phyloP scores from a whole-genome alignment of 225 moss, liverwort and hornwort species.

The Antitrichia curtipendula region DNA sequence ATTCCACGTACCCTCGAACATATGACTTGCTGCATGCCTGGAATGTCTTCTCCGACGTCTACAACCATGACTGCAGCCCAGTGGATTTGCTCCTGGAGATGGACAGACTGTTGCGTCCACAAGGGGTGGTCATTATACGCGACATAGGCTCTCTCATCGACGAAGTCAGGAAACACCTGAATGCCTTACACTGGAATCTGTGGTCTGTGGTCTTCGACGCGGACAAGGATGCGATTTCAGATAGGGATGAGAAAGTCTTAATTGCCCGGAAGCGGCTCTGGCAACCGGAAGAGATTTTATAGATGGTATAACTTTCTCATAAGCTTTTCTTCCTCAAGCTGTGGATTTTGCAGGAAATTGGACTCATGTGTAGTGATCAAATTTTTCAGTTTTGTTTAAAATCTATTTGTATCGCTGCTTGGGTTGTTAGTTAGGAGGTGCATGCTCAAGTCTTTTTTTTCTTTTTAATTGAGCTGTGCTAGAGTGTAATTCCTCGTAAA shows the following conservation, averaged over 20 bases:
- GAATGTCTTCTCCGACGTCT: constrained; percentile 84
- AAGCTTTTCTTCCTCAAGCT: background rate
- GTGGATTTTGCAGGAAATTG: background rate
- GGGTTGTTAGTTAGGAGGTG: background rate
- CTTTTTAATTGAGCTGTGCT: background rate
- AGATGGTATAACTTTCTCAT: background rate
- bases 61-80: constrained; percentile 77
- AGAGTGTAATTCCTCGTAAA: background rate
- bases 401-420: background rate
- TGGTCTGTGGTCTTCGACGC: constrained; percentile 64
- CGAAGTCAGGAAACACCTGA: constrained; percentile 57
- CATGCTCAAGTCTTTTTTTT: background rate
- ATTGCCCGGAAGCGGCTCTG: constrained; percentile 81
- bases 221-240: constrained; percentile 56
- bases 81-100: constrained; percentile 85
- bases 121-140: constrained; percentile 74
- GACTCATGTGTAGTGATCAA: background rate
- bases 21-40: constrained; percentile 93
- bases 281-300: constrained; percentile 68
- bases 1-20: constrained; percentile 86
- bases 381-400: background rate
- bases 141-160: constrained; percentile 56
- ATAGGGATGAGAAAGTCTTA: constrained; percentile 65
- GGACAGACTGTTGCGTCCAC: constrained; percentile 77
- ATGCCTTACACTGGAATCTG: constrained; percentile 66